A percentile compares a stretch with the other conserved stretches of the same genome.
Conservation (phyloP, 768 basidiomycete genomes). For the Mycena vulgaris region DNA sequence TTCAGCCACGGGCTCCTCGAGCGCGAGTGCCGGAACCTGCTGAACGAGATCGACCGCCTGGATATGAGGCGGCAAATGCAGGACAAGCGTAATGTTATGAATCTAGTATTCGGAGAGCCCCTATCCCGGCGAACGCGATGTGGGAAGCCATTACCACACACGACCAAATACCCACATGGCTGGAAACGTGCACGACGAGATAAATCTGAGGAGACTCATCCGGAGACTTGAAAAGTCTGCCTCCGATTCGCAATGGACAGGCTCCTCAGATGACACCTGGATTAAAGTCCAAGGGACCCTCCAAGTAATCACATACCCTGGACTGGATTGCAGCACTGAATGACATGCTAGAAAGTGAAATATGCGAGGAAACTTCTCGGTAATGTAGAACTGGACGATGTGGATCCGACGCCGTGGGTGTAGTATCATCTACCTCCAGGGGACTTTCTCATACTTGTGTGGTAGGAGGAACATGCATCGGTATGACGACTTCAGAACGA, state of each 20-base stretch:
- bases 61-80: slow-evolving; percentile 59
- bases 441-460: slow-evolving; percentile 2
- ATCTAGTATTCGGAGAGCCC: too few species aligned
- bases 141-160: too few species aligned
- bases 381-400: slow-evolving; percentile 69
- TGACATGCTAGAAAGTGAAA: slow-evolving; percentile 59
- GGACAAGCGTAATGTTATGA: slow-evolving; percentile 68
- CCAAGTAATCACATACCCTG: slow-evolving; percentile 63
- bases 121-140: too few species aligned
- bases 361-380: slow-evolving; percentile 70
- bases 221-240: slow-evolving; percentile 72
- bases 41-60: slow-evolving; percentile 66
- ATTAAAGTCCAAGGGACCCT: slow-evolving; percentile 68
- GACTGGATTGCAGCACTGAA: not conserved
- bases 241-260: slow-evolving; percentile 55
- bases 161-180: slow-evolving; percentile 17
- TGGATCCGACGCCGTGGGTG: slow-evolving; percentile 61
- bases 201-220: slow-evolving; percentile 77
- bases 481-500: slow-evolving; percentile 62
- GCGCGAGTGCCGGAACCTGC: slow-evolving; percentile 65
- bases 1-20: slow-evolving; percentile 53
- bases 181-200: slow-evolving; percentile 66
- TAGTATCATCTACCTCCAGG: slow-evolving; percentile 4
- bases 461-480: slow-evolving; percentile 61
- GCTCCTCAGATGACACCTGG: slow-evolving; percentile 57